phyloP scores from a whole-genome alignment of 176 grass and related monocot genomes.

The Zoysia pacifica region DNA sequence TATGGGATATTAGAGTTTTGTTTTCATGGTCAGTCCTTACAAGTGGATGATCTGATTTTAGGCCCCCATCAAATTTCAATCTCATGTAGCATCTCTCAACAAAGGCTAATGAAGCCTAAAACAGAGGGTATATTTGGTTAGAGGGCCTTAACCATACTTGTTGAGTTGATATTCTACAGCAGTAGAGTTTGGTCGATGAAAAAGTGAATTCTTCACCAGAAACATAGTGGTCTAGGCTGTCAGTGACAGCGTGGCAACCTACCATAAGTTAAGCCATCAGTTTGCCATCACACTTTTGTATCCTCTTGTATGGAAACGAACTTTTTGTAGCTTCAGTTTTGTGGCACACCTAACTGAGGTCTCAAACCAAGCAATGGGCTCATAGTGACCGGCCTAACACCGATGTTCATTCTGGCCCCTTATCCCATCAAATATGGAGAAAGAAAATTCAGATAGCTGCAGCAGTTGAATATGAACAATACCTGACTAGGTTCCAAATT shows the following conservation, averaged over 20 bases:
- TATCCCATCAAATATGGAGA: slow-evolving; percentile 5
- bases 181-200: no score
- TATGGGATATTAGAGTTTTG: no score
- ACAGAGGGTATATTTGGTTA: no score
- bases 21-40: no score
- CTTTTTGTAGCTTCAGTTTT: slow-evolving; percentile 43
- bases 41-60: no score
- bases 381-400: not conserved
- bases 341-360: slow-evolving; percentile 41
- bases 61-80: no score
- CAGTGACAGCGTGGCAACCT: not conserved
- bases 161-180: no score
- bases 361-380: slow-evolving; percentile 18
- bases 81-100: no score
- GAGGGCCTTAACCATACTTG: no score
- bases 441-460: not conserved
- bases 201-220: no score
- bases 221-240: no score
- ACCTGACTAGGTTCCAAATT: slow-evolving; percentile 19
- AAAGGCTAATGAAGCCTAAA: no score
- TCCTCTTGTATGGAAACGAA: slow-evolving; percentile 29
- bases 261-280: slow-evolving; percentile 36
- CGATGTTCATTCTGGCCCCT: not conserved
- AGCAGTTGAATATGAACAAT: not conserved
- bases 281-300: slow-evolving; percentile 30